Conservation (phyloP, 176 grass and related monocot species). For the Triticum turgidum region DNA sequence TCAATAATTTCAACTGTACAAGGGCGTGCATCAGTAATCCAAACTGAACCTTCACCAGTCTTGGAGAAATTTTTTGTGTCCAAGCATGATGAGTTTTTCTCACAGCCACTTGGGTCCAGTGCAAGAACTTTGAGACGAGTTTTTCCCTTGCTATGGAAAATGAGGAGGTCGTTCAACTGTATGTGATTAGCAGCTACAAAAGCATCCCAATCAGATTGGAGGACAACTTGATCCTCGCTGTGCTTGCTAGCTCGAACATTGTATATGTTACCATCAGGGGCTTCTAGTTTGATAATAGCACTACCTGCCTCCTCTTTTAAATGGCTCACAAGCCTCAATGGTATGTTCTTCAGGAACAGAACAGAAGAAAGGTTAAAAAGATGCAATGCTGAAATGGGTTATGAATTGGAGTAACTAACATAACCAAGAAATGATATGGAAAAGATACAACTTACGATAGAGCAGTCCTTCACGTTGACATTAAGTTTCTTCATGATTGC, state of each 20-base stretch:
- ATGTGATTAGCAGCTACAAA: neutral
- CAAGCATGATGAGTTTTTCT: neutral
- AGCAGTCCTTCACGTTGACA: neutral
- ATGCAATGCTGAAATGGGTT: neutral
- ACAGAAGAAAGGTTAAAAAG: neutral
- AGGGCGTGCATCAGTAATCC: neutral
- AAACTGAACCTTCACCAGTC: neutral
- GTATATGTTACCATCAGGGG: neutral
- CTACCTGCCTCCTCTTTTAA: neutral
- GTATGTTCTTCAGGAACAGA: neutral
- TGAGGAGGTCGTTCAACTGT: neutral
- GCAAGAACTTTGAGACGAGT: neutral
- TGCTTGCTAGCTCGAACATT: neutral
- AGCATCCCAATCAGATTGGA: neutral
- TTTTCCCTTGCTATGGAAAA: neutral
- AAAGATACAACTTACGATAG: slow-evolving; percentile 8
- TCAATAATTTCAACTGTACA: neutral
- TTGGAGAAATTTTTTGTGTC: neutral
- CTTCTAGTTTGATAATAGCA: slow-evolving; percentile 3
- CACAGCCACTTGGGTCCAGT: neutral
- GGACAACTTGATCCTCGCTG: slow-evolving; percentile 1
- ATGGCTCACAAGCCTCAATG: neutral
- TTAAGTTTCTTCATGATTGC: neutral
- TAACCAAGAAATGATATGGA: neutral
- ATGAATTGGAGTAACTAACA: neutral